Base-by-base conservation (phyloP, 495 filamentous ascomycete species). In the Aspergillus sparsus region DNA sequence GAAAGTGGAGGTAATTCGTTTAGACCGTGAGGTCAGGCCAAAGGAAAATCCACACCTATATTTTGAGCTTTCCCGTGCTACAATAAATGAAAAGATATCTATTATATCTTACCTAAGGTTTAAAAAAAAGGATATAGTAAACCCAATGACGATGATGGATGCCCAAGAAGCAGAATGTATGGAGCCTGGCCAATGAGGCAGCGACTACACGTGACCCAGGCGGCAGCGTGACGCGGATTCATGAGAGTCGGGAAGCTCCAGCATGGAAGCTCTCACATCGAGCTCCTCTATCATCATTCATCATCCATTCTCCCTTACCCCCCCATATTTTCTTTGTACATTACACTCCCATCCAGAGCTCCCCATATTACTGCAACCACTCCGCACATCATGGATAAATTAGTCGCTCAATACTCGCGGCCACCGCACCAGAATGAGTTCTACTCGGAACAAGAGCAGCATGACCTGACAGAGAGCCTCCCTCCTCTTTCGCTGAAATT, bases 381-480 rank as follows among this genome's bases (percentile, higher is more conserved):
- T 31, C 27, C 52, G 61, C 57, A 57, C 76, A 82, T 63, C 60
- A 98, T 98, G 94, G 92, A 98, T 77, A 85, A 92, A 66, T 83
- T 98, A 72, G 89, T 98, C 50, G 86, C 93, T 65, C 89, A 87
- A 71, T 98, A 98, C 82, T 87, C 85, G 74, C 86, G 84, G 58
- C 82, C 90, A 66, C 80, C 84, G 36, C 86, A 88, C 70, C 85
- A 88, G 62, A 76, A 85, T 72, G 89, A 94, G 74, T 81, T 83
- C 66, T 85, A 85, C 70, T 81, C 82, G 51, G 83, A 89, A 69
- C 84, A 91, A 73, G 87, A 95, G 62, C 84, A 93, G 71, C 78
- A 86, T 66, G 90, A 95, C 67, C 80, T 90, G 66, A 81, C 77
- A 68, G 78, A 84, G 62, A 79, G 84, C 63, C 79, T 83, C 54